Conservation (phyloP, 805 yeast genomes). For the Jamesozyma piceae region DNA sequence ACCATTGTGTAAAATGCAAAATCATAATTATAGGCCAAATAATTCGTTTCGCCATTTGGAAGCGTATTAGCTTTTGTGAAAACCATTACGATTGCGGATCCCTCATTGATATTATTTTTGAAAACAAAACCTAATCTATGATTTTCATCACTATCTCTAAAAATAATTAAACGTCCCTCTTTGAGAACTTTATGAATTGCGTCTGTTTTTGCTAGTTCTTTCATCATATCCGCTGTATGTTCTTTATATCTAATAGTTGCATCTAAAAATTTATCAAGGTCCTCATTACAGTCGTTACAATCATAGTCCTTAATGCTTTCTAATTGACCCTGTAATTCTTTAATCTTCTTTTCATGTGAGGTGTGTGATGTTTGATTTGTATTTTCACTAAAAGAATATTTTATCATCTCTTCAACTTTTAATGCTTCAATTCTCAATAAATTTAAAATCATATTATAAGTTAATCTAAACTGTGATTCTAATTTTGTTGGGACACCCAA, state of each 20-base stretch:
- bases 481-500: conserved; percentile 86
- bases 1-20: conserved; percentile 20
- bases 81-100: conserved; percentile 22
- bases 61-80: conserved; percentile 28
- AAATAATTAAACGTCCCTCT: conserved; percentile 51
- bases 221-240: conserved; percentile 38
- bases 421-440: conserved; percentile 86
- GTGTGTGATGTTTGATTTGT: conserved; percentile 77
- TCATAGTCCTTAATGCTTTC: conserved; percentile 29
- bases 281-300: conserved; percentile 30
- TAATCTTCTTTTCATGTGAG: conserved; percentile 65
- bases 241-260: conserved; percentile 39
- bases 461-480: conserved; percentile 84
- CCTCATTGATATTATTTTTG: conserved; percentile 27
- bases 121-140: conserved; percentile 43
- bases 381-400: conserved; percentile 89
- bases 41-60: conserved; percentile 25
- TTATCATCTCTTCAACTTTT: conserved; percentile 96
- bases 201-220: conserved; percentile 40
- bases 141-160: conserved; percentile 37
- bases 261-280: conserved; percentile 38
- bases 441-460: conserved; percentile 92
- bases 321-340: conserved; percentile 42
- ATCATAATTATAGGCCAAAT: conserved; percentile 30
- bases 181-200: conserved; percentile 39